Evolutionary conservation across 1,284 basidiomycete species (phyloP).

Genomic region (Cutaneotrichosporon sp.): DNA sequence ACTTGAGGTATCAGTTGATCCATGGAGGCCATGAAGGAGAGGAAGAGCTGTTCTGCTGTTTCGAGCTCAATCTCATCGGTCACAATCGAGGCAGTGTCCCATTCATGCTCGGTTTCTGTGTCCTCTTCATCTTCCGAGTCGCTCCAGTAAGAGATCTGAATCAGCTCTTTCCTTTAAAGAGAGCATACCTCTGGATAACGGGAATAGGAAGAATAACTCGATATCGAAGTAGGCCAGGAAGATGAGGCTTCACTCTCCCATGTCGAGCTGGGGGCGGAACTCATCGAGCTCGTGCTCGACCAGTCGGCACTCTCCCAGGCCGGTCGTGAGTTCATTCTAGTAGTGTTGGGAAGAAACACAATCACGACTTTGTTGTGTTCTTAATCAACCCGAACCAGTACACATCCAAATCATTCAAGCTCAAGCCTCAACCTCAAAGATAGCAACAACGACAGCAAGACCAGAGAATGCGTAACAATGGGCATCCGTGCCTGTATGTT

Average conservation of each 20-base stretch:
- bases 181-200: background rate
- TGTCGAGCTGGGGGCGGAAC: background rate
- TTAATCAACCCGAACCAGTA: no score
- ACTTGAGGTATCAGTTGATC: background rate
- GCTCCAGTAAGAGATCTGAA: constrained; percentile 3
- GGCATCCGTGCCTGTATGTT: background rate
- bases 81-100: constrained; percentile 1
- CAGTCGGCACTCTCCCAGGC: background rate
- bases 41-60: constrained; percentile 4
- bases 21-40: constrained; percentile 7
- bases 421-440: no score
- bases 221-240: background rate
- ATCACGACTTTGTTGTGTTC: no score
- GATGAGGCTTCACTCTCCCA: background rate
- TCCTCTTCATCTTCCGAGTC: constrained; percentile 5
- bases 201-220: background rate
- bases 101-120: background rate
- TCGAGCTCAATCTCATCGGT: constrained; percentile 8
- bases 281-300: background rate
- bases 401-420: no score
- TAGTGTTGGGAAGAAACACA: background rate
- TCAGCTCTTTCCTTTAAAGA: background rate
- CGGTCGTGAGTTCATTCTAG: background rate
- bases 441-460: no score
- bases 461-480: background rate